phyloP scores from a whole-genome alignment of 192 early-diverging fungal species.

The Coemansia sp. region DNA sequence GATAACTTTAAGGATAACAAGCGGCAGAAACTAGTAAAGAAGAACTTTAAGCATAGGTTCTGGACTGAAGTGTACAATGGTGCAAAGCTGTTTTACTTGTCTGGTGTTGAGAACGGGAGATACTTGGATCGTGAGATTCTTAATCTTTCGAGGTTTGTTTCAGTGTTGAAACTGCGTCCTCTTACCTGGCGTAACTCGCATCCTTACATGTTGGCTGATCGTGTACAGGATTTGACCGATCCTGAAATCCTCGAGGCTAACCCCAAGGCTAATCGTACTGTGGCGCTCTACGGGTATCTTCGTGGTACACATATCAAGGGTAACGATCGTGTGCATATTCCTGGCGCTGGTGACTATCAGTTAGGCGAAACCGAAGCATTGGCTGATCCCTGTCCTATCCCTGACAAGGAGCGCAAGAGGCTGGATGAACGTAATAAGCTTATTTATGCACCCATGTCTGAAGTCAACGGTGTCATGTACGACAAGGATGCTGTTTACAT shows the following conservation, averaged over 20 bases:
- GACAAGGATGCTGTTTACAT: slow-evolving; percentile 99
- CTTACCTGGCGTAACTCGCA: slow-evolving; percentile 96
- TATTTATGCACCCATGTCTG: slow-evolving; percentile 97
- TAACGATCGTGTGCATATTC: slow-evolving; percentile 87
- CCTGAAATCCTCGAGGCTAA: slow-evolving; percentile 75
- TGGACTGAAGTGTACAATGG: slow-evolving; percentile 99
- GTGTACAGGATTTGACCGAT: slow-evolving; percentile 95
- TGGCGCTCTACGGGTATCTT: slow-evolving; percentile 93
- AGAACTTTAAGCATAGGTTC: slow-evolving; percentile 95
- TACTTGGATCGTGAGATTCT: slow-evolving; percentile 92
- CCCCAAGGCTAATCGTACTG: slow-evolving; percentile 87
- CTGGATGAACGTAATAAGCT: slow-evolving; percentile 93
- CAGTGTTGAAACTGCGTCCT: slow-evolving; percentile 98
- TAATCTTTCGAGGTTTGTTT: slow-evolving; percentile 95
- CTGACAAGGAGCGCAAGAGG: slow-evolving; percentile 85
- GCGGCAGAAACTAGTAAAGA: slow-evolving; percentile 81
- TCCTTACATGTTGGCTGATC: slow-evolving; percentile 96
- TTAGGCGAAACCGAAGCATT: slow-evolving; percentile 73
- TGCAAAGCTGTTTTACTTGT: slow-evolving; percentile 98
- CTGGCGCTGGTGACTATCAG: slow-evolving; percentile 87
- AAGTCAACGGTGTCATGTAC: slow-evolving; percentile 97
- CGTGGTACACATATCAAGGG: slow-evolving; percentile 92
- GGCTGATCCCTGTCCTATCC: slow-evolving; percentile 94
- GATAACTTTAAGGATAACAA: slow-evolving; percentile 96
- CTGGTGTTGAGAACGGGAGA: slow-evolving; percentile 89